These are phyloP conservation scores for Capronia epimyces DNA, from an alignment of 2,329 filamentous ascomycete genomes.

Conservation along the genomic window DNA sequence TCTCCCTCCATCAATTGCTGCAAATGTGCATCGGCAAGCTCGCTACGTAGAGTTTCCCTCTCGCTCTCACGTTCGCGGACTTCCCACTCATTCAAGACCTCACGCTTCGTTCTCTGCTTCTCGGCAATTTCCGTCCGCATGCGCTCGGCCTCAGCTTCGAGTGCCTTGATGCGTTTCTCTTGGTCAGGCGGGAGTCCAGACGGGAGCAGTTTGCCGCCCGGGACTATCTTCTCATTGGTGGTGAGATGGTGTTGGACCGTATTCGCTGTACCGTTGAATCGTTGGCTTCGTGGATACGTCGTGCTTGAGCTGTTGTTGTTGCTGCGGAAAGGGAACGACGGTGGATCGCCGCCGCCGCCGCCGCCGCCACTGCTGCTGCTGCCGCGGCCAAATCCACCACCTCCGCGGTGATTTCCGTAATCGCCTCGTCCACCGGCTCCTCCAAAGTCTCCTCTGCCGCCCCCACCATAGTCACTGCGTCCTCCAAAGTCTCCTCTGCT, in stretches of 20 bases:
- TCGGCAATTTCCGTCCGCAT: slow-evolving; percentile 42
- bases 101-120: slow-evolving; percentile 41
- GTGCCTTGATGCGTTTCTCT: slow-evolving; percentile 42
- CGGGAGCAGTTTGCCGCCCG: slow-evolving; percentile 40
- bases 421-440: background rate
- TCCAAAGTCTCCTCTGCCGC: slow-evolving; percentile 4
- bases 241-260: slow-evolving; percentile 33
- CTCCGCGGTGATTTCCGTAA: background rate
- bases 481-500: slow-evolving; percentile 4
- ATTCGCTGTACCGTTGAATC: background rate
- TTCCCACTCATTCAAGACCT: slow-evolving; percentile 44
- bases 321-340: slow-evolving; percentile 34
- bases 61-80: slow-evolving; percentile 44
- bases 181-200: slow-evolving; percentile 36
- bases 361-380: slow-evolving; percentile 8
- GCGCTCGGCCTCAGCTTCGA: slow-evolving; percentile 43
- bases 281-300: background rate
- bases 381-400: slow-evolving; percentile 16
- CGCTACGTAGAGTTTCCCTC: slow-evolving; percentile 43
- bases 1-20: slow-evolving; percentile 44
- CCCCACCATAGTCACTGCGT: background rate
- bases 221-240: slow-evolving; percentile 34
- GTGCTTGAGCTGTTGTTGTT: slow-evolving; percentile 11
- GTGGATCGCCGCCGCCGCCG: slow-evolving; percentile 3
- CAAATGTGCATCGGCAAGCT: slow-evolving; percentile 45